Evolutionary conservation across 2,329 filamentous ascomycete species (phyloP).

Genomic region (Bertia moriformis): DNA sequence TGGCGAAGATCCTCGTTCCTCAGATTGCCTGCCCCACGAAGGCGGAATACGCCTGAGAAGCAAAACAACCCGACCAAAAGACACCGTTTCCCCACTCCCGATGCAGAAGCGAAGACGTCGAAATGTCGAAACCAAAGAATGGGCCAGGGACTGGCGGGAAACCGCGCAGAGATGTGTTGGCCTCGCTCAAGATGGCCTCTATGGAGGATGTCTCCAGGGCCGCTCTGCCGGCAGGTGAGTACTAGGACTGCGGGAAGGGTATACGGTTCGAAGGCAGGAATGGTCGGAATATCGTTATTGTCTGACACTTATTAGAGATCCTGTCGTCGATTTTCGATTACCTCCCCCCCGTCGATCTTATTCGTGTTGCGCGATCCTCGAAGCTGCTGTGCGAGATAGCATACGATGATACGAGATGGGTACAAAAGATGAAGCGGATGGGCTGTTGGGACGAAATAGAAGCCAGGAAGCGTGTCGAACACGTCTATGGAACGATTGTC

Average conservation of each 20-base stretch:
- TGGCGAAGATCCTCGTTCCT: too few species aligned
- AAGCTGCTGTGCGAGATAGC: conserved; percentile 92
- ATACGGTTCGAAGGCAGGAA: too few species aligned
- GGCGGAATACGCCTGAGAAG: too few species aligned
- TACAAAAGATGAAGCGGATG: conserved; percentile 72
- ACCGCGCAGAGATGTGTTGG: conserved; percentile 1
- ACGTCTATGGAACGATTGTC: conserved; percentile 44
- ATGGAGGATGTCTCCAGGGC: background rate
- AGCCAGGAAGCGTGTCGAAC: conserved; percentile 67
- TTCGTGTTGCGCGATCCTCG: conserved; percentile 72
- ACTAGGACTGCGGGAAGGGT: too few species aligned
- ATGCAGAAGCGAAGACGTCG: background rate
- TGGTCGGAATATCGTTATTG: too few species aligned
- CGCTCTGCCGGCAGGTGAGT: background rate
- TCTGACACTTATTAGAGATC: conserved; percentile 47
- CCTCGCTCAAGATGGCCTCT: background rate
- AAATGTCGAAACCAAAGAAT: background rate
- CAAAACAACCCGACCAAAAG: too few species aligned
- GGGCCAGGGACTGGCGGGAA: background rate
- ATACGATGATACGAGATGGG: conserved; percentile 94
- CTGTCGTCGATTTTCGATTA: conserved; percentile 79
- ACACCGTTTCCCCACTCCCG: background rate
- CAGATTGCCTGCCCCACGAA: too few species aligned
- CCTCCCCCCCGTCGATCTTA: conserved; percentile 69
- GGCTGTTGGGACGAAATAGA: conserved; percentile 84